A percentile compares a stretch with the other conserved stretches of the same genome.
Evolutionary conservation across 2,329 filamentous ascomycete genomes (phyloP).

Genomic region (Ophiostoma sp.): DNA sequence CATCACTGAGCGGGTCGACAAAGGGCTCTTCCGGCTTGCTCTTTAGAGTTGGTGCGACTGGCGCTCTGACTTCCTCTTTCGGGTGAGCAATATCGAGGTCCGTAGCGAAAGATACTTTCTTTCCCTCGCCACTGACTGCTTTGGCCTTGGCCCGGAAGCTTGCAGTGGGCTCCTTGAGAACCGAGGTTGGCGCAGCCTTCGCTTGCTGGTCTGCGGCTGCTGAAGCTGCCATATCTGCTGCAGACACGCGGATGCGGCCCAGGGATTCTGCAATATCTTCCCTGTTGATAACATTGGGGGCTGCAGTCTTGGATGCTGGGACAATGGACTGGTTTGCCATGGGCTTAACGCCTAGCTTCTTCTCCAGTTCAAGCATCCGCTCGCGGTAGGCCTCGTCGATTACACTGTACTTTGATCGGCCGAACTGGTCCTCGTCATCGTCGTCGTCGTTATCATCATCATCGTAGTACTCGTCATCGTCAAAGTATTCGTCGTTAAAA

Average conservation of each 20-base stretch:
- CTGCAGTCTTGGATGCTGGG: neutral
- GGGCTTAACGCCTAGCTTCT: conserved; percentile 60
- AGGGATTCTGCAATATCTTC: conserved; percentile 44
- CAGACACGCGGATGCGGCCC: conserved; percentile 50
- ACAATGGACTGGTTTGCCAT: conserved; percentile 32
- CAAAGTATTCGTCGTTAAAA: conserved; percentile 39
- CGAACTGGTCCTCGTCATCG: conserved; percentile 72
- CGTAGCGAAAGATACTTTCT: conserved; percentile 76
- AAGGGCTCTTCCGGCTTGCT: conserved; percentile 9
- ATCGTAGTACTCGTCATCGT: conserved; percentile 35
- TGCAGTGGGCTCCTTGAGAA: conserved; percentile 17
- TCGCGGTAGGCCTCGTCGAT: conserved; percentile 69
- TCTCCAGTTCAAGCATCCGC: conserved; percentile 81
- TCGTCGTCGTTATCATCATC: conserved; percentile 50
- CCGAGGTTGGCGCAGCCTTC: neutral
- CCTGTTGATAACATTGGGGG: conserved; percentile 10
- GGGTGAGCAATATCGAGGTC: conserved; percentile 62
- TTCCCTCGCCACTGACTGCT: conserved; percentile 39
- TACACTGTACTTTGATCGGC: conserved; percentile 61
- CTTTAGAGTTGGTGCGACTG: neutral
- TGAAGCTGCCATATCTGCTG: conserved; percentile 9
- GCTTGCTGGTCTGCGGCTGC: neutral
- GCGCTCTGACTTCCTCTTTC: neutral
- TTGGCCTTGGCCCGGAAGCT: conserved; percentile 18
- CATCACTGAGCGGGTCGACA: conserved; percentile 27